Percentiles rank a stretch among this genome's conserved stretches.
Conservation (phyloP, 805 yeast species). For the Cyberlindnera suaveolens region DNA sequence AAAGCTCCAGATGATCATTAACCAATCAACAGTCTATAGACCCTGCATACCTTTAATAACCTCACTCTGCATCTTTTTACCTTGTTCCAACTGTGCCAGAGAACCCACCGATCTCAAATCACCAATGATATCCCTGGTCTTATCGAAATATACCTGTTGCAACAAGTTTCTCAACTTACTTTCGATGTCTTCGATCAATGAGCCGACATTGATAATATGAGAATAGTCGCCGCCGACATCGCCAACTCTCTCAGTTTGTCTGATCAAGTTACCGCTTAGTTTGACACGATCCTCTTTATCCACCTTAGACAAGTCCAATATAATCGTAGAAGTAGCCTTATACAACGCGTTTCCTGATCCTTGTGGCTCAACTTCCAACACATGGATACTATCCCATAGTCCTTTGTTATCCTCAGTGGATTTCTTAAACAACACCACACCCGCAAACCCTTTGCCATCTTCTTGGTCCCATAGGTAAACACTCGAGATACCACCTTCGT, state of each 20-base stretch:
- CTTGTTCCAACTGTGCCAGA: slow-evolving; percentile 15
- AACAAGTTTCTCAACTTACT: slow-evolving; percentile 78
- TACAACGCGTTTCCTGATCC: slow-evolving; percentile 30
- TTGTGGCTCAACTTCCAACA: slow-evolving; percentile 47
- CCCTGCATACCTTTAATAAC: slow-evolving; percentile 31
- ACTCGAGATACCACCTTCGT: slow-evolving; percentile 88
- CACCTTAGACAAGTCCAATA: slow-evolving; percentile 50
- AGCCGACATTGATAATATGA: slow-evolving; percentile 82
- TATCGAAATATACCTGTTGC: slow-evolving; percentile 93
- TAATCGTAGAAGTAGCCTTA: slow-evolving; percentile 81
- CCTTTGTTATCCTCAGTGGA: slow-evolving; percentile 35
- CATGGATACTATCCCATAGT: slow-evolving; percentile 90
- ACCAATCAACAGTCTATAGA: slow-evolving; percentile 9
- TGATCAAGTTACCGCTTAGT: slow-evolving; percentile 77
- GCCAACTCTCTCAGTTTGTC: slow-evolving; percentile 54
- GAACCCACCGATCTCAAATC: slow-evolving; percentile 44
- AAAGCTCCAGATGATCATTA: too few species aligned
- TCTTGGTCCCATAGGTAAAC: slow-evolving; percentile 85
- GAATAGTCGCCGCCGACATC: slow-evolving; percentile 6
- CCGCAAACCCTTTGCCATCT: slow-evolving; percentile 71
- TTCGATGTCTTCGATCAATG: slow-evolving; percentile 82
- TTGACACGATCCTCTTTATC: slow-evolving; percentile 34
- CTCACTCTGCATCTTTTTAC: slow-evolving; percentile 27
- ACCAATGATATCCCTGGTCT: slow-evolving; percentile 81
- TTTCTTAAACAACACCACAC: slow-evolving; percentile 83